These are phyloP conservation scores for Dipteronia dyeriana DNA, from an alignment of 345 rosid species.

Conservation along the genomic window DNA sequence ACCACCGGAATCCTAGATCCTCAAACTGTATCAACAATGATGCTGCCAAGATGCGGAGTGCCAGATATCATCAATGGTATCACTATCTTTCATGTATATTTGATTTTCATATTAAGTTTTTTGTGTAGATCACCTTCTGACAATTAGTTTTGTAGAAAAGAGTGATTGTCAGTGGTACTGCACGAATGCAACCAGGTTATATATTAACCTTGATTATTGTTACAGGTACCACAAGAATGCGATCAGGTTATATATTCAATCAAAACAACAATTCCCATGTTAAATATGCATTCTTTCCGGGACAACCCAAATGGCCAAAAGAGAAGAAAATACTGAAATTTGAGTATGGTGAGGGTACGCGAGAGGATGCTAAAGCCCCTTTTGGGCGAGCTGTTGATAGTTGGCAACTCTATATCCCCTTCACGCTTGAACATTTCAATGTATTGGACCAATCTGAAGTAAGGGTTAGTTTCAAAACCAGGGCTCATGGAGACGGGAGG, in stretches of 20 bases:
- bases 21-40: conserved; percentile 9
- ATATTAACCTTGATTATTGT: too few relatives aligned
- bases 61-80: conserved; percentile 19
- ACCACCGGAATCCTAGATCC: conserved; percentile 18
- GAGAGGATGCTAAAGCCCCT: neutral
- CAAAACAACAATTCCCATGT: neutral
- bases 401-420: neutral
- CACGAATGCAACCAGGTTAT: too few relatives aligned
- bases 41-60: conserved; percentile 27
- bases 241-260: neutral
- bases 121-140: too few relatives aligned
- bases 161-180: too few relatives aligned
- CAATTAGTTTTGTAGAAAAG: too few relatives aligned
- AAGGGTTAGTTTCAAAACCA: neutral
- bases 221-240: neutral
- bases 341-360: neutral
- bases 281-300: neutral
- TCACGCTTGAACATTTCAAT: neutral
- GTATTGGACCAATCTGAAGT: neutral
- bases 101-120: too few relatives aligned
- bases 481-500: neutral
- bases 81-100: too few relatives aligned
- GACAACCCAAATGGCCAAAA: neutral
- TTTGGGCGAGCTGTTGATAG: neutral
- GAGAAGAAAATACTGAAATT: neutral